Evolutionary conservation across 352 stramenopile genomes (phyloP).

Genomic region (Phytophthora meadii): DNA sequence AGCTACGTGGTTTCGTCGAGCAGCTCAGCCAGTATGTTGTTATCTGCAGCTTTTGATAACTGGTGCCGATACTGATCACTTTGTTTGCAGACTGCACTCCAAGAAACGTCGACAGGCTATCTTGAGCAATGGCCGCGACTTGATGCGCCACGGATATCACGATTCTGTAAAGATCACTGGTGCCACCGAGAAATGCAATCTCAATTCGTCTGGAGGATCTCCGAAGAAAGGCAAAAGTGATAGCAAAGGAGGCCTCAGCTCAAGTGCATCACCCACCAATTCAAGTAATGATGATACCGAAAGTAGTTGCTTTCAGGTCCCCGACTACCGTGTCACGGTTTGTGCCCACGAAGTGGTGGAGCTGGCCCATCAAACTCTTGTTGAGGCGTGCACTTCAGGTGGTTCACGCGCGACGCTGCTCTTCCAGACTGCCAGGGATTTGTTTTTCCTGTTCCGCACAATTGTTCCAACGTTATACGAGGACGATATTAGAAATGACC

Average conservation of each 20-base stretch:
- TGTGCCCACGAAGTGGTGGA: slow-evolving; percentile 72
- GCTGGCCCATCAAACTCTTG: slow-evolving; percentile 65
- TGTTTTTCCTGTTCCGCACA: slow-evolving; percentile 76
- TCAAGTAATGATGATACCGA: slow-evolving; percentile 40
- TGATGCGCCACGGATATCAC: slow-evolving; percentile 67
- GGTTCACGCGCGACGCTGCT: slow-evolving; percentile 56
- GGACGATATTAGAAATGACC: slow-evolving; percentile 69
- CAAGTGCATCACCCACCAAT: slow-evolving; percentile 6
- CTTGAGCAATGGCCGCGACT: slow-evolving; percentile 52
- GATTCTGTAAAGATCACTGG: slow-evolving; percentile 67
- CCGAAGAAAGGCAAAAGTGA: slow-evolving; percentile 48
- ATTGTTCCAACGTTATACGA: slow-evolving; percentile 76
- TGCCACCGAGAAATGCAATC: slow-evolving; percentile 61
- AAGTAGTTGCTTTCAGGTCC: slow-evolving; percentile 68
- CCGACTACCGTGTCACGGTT: slow-evolving; percentile 65
- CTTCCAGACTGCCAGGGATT: slow-evolving; percentile 83
- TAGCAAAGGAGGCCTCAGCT: slow-evolving; percentile 6
- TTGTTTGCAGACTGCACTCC: slow-evolving; percentile 56
- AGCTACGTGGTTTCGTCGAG: slow-evolving; percentile 62
- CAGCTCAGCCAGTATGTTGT: slow-evolving; percentile 70
- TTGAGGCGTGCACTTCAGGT: slow-evolving; percentile 62
- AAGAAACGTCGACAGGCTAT: slow-evolving; percentile 76
- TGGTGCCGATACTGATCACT: not conserved
- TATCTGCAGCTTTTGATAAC: not conserved
- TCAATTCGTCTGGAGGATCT: slow-evolving; percentile 43